Percentiles rank a stretch among this genome's conserved stretches.
These are phyloP conservation scores for Dactylellina drechsleri DNA, from an alignment of 2,329 filamentous ascomycete species.

Conservation along the genomic window DNA sequence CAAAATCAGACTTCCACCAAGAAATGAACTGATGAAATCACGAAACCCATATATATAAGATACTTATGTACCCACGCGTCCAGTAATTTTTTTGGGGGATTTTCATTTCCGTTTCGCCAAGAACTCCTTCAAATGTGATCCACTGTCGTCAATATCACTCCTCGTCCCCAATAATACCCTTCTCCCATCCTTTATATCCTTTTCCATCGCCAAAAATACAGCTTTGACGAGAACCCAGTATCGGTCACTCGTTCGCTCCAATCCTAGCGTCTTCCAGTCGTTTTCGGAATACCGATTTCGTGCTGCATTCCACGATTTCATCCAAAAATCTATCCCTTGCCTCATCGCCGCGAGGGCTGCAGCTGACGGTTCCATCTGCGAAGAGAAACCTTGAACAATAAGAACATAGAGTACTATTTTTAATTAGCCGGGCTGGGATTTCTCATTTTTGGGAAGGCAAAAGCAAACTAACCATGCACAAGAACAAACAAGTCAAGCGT, in stretches of 20 bases:
- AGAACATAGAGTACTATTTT: slow-evolving; percentile 36
- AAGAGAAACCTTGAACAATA: slow-evolving; percentile 32
- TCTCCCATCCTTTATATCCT: slow-evolving; percentile 46
- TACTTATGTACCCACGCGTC: too few species aligned
- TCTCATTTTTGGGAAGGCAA: background rate
- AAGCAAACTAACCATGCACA: slow-evolving; percentile 33
- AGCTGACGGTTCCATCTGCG: slow-evolving; percentile 35
- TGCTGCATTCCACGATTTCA: slow-evolving; percentile 43
- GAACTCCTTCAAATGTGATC: slow-evolving; percentile 53
- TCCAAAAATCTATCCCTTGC: slow-evolving; percentile 49
- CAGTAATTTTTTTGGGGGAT: background rate
- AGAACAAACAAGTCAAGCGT: slow-evolving; percentile 42
- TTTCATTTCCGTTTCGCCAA: slow-evolving; percentile 50
- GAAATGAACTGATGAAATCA: background rate
- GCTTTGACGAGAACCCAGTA: slow-evolving; percentile 52
- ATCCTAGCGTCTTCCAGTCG: slow-evolving; percentile 42
- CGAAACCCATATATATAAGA: too few species aligned
- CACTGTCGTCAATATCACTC: slow-evolving; percentile 48
- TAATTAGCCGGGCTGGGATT: background rate
- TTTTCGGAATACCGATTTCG: slow-evolving; percentile 23
- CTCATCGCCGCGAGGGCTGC: slow-evolving; percentile 30
- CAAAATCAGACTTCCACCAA: background rate
- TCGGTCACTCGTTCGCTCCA: slow-evolving; percentile 47
- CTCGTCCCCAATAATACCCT: slow-evolving; percentile 17
- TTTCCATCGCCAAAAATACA: slow-evolving; percentile 49